Percentiles rank a stretch among this genome's conserved stretches.
phyloP scores from a whole-genome alignment of 352 stramenopile species.

The Peronospora tabacina region DNA sequence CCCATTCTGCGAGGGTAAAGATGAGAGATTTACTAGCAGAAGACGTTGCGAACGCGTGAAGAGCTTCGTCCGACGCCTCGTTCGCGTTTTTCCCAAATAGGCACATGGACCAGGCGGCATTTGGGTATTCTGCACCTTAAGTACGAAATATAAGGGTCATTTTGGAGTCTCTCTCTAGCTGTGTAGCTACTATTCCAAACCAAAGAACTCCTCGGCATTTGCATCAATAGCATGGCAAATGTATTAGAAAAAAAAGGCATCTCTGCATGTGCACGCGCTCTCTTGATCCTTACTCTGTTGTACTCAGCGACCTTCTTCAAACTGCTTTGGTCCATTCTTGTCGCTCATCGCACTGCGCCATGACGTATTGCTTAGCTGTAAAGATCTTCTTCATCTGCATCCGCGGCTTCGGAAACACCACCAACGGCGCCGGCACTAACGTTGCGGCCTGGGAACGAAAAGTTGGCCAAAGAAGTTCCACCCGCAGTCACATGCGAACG shows the following conservation, averaged over 20 bases:
- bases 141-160: not conserved
- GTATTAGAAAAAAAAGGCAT: not conserved
- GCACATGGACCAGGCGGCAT: too few species aligned
- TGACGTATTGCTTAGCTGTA: constrained; percentile 86
- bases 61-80: not conserved
- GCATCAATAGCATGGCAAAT: not conserved
- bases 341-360: constrained; percentile 4
- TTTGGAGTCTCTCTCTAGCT: not conserved
- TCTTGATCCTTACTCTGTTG: not conserved
- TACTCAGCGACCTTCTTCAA: not conserved
- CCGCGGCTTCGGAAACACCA: constrained; percentile 55
- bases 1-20: constrained; percentile 35
- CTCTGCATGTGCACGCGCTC: not conserved
- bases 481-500: constrained; percentile 90
- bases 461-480: constrained; percentile 91
- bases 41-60: not conserved
- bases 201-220: not conserved
- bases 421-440: constrained; percentile 34
- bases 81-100: not conserved
- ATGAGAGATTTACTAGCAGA: not conserved
- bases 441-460: constrained; percentile 90
- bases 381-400: constrained; percentile 96
- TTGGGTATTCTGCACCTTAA: not conserved
- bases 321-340: constrained; percentile 18
- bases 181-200: not conserved